Evolutionary conservation across 352 stramenopile species (phyloP).

Genomic region (Pythium sp.): DNA sequence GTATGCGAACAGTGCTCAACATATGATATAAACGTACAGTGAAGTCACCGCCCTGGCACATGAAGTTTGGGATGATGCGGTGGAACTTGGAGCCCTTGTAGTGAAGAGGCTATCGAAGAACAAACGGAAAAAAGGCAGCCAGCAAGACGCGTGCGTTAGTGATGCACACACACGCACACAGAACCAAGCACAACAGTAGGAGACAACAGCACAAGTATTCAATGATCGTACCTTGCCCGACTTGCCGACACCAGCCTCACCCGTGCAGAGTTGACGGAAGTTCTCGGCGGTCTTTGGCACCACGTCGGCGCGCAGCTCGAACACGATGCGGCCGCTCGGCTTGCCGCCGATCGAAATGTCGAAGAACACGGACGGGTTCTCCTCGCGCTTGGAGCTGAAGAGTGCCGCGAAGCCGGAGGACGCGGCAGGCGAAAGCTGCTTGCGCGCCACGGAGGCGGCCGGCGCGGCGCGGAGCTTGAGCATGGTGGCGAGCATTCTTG

Average conservation of each 20-base stretch:
- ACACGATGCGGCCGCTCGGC: constrained; percentile 77
- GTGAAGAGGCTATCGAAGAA: constrained; percentile 41
- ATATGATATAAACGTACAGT: constrained; percentile 62
- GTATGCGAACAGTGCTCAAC: not conserved
- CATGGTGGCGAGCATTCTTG: constrained; percentile 21
- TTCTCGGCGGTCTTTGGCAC: constrained; percentile 99
- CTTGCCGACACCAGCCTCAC: constrained; percentile 91
- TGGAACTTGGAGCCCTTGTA: constrained; percentile 92
- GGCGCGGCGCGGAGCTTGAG: constrained; percentile 33
- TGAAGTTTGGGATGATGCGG: constrained; percentile 92
- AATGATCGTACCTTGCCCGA: constrained; percentile 41
- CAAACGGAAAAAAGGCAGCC: not conserved
- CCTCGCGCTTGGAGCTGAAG: constrained; percentile 59
- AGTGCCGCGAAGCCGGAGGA: constrained; percentile 18
- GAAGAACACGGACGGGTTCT: constrained; percentile 95
- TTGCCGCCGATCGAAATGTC: constrained; percentile 95
- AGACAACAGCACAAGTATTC: not conserved
- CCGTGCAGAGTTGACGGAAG: constrained; percentile 97
- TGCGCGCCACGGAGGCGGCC: constrained; percentile 12
- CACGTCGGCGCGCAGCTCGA: constrained; percentile 93
- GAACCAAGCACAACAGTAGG: not conserved
- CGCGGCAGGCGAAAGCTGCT: constrained; percentile 12
- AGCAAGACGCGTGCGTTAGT: not conserved
- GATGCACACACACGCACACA: not conserved
- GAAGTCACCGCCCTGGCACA: constrained; percentile 98